Percentiles rank a stretch among this genome's conserved stretches.
These are phyloP conservation scores for Circinella minor DNA, from an alignment of 371 early-diverging fungal species.

Conservation along the genomic window DNA sequence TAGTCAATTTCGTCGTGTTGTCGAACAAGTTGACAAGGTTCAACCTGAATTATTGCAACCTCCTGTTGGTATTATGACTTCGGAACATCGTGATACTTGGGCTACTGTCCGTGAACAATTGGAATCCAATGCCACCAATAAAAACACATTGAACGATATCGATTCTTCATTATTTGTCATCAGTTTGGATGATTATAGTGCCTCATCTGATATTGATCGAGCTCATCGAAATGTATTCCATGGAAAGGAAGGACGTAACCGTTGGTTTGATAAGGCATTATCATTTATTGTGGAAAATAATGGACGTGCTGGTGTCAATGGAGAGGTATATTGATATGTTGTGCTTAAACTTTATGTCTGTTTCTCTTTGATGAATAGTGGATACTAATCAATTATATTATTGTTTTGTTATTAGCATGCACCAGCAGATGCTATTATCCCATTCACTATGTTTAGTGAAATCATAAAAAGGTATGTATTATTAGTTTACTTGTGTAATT, in stretches of 20 bases:
- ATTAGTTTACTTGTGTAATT: too few relatives aligned
- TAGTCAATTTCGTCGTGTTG: conserved; percentile 68
- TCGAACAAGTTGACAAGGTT: conserved; percentile 60
- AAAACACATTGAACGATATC: conserved; percentile 65
- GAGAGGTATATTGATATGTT: conserved; percentile 65
- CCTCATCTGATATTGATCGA: conserved; percentile 61
- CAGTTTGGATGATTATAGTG: conserved; percentile 80
- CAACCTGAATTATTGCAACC: conserved; percentile 51
- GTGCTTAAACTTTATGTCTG: background rate
- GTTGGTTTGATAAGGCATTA: conserved; percentile 97
- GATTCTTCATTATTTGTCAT: conserved; percentile 86
- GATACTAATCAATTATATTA: background rate
- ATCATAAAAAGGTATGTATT: conserved; percentile 55
- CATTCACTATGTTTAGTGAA: conserved; percentile 76
- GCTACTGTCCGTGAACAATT: conserved; percentile 52
- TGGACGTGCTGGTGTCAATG: conserved; percentile 92
- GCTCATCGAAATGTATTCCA: conserved; percentile 83
- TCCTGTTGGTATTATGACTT: conserved; percentile 81
- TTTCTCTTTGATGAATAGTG: background rate
- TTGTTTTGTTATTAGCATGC: conserved; percentile 62
- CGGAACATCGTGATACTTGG: conserved; percentile 90
- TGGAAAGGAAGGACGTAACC: conserved; percentile 76
- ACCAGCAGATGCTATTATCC: conserved; percentile 91
- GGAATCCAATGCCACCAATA: conserved; percentile 55
- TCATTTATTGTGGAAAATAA: conserved; percentile 84